These are phyloP conservation scores for Diospyros kaki DNA, from an alignment of 148 eudicot genomes.

Conservation along the genomic window DNA sequence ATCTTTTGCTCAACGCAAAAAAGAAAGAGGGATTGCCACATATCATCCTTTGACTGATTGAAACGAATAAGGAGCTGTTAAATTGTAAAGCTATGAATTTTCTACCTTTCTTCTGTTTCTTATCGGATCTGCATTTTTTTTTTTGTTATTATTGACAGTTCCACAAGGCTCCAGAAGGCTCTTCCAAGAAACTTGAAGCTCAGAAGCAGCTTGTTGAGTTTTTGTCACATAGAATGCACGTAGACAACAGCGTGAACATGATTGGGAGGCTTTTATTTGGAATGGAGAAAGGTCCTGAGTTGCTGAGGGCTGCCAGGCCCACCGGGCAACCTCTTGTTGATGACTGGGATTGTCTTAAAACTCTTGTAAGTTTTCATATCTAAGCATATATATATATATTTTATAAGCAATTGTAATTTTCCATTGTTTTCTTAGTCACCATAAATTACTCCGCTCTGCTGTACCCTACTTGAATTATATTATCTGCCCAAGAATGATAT, in stretches of 20 bases:
- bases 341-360: constrained; percentile 87
- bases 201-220: constrained; percentile 76
- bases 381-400: not conserved
- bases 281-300: constrained; percentile 58
- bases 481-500: not conserved
- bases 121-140: too few relatives aligned
- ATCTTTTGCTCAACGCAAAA: too few relatives aligned
- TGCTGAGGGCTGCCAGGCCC: constrained; percentile 56
- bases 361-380: constrained; percentile 42
- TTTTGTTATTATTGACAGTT: constrained; percentile 35
- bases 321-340: constrained; percentile 84
- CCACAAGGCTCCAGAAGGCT: constrained; percentile 90
- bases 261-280: constrained; percentile 90
- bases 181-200: constrained; percentile 67
- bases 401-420: not conserved
- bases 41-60: too few relatives aligned
- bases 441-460: not conserved
- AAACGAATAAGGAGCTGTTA: too few relatives aligned
- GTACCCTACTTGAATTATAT: not conserved
- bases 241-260: constrained; percentile 70
- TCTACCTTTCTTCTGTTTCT: too few relatives aligned
- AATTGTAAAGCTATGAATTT: too few relatives aligned
- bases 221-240: constrained; percentile 82
- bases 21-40: too few relatives aligned
- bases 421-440: not conserved